A percentile compares a stretch with the other conserved stretches of the same genome.
These are phyloP conservation scores for Carpinus fangiana DNA, from an alignment of 306 rosid genomes.

Conservation along the genomic window DNA sequence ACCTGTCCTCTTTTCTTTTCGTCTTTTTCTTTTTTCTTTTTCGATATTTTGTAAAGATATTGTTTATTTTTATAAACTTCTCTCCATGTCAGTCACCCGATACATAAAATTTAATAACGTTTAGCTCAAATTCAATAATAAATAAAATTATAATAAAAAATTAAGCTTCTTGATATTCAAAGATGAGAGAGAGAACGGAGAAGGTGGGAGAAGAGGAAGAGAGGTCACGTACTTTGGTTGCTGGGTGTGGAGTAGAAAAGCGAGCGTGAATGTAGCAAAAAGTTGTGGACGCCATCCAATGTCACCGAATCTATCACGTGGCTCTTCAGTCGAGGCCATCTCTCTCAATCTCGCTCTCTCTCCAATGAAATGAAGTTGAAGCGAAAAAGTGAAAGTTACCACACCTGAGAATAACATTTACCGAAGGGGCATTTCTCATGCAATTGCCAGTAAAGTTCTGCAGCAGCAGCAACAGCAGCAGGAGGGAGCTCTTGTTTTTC, in stretches of 20 bases:
- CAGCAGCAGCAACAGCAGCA: background rate
- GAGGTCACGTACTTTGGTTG: conserved; percentile 4
- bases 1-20: conserved; percentile 19
- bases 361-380: conserved; percentile 40
- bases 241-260: conserved; percentile 46
- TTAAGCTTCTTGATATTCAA: background rate
- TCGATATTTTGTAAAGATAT: background rate
- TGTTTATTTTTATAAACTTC: no score
- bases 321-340: conserved; percentile 57
- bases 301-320: conserved; percentile 70
- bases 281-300: conserved; percentile 53
- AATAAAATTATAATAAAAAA: no score
- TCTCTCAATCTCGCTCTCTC: conserved; percentile 11
- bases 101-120: no score
- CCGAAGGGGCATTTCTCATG: conserved; percentile 10
- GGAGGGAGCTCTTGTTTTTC: background rate
- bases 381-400: conserved; percentile 53
- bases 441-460: conserved; percentile 23
- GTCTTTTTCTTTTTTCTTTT: background rate
- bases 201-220: background rate
- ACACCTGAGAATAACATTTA: conserved; percentile 33
- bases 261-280: conserved; percentile 51
- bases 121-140: no score
- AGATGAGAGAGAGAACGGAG: background rate
- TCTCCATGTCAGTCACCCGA: no score